Evolutionary conservation across 1,139 yeast species (phyloP), one percentile per base, ranked within the genome.

Genomic region (Geotrichum australiense): DNA sequence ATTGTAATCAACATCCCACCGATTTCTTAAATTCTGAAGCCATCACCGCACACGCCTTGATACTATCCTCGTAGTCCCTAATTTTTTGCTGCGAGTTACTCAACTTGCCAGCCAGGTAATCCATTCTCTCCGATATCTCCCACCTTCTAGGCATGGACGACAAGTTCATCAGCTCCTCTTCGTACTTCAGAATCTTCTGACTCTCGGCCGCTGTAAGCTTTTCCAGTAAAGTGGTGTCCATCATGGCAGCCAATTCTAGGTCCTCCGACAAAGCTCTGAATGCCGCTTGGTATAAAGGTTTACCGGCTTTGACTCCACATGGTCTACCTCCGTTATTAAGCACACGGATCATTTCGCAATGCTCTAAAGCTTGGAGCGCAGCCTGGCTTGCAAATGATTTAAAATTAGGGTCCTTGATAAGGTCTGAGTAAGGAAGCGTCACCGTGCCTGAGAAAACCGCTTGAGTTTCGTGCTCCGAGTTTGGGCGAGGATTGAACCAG

Each of bases 221-320:
- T 38, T 68, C 65, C 40, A 80, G 64, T 49, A 78, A 76, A 23
- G 75, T 71, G 2, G 79, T 69, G 57, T 86, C 94, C 61, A 84
- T 71, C 18, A 76, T 68, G 20, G 76, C 76, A 47, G 68, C 73
- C 8, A 84, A 65, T 28, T 72, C 70, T 12, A 65, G 55, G 57
- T 86, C 91, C 1, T 66, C 55, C 3, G 79, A 71, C 55, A 91
- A 68, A 44, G 74, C 71, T 43, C 68, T 58, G 64, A 91, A 91
- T 0, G 97, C 96, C 0, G 91, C 86, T 47, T 74, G 73, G 59
- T 70, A 89, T 19, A 91, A 66, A 1, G 98, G 98, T 54, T 89
- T 78, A 0, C 96, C 94, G 0, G 94, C 85, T 26, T 66, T 63
- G 24, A 91, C 73, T 5, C 73, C 71, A 38, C 70, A 66, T 28